phyloP scores from a whole-genome alignment of 192 early-diverging fungal species.

The Spizellomyces punctatus region DNA sequence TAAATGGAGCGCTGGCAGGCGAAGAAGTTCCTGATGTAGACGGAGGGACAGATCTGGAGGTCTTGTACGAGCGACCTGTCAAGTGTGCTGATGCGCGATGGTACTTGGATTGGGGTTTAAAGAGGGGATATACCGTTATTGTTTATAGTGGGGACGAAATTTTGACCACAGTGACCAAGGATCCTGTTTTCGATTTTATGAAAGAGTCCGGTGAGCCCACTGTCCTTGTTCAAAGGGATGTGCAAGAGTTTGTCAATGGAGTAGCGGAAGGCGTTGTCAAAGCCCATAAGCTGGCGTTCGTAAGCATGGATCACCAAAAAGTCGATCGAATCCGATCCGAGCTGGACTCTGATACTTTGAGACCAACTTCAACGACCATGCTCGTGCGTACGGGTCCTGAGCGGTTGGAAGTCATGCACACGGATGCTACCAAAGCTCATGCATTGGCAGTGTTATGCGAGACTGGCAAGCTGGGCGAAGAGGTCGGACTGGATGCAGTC shows the following conservation, averaged over 20 bases:
- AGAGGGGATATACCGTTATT: background rate
- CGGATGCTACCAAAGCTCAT: conserved; percentile 1
- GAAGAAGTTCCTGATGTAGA: background rate
- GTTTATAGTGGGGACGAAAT: background rate
- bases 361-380: background rate
- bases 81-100: background rate
- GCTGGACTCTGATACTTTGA: no score
- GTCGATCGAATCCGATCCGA: background rate
- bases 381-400: background rate
- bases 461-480: conserved; percentile 4
- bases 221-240: background rate
- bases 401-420: conserved; percentile 13
- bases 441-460: background rate
- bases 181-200: background rate
- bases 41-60: background rate
- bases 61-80: conserved; percentile 4
- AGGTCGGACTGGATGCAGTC: conserved; percentile 5
- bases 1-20: background rate
- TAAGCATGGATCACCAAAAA: background rate
- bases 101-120: background rate
- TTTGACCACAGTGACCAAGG: background rate
- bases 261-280: background rate
- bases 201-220: background rate
- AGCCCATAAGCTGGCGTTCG: background rate
- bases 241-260: background rate